These are phyloP conservation scores for Ogataea thermomethanolica DNA, from an alignment of 805 yeast genomes.

Conservation along the genomic window DNA sequence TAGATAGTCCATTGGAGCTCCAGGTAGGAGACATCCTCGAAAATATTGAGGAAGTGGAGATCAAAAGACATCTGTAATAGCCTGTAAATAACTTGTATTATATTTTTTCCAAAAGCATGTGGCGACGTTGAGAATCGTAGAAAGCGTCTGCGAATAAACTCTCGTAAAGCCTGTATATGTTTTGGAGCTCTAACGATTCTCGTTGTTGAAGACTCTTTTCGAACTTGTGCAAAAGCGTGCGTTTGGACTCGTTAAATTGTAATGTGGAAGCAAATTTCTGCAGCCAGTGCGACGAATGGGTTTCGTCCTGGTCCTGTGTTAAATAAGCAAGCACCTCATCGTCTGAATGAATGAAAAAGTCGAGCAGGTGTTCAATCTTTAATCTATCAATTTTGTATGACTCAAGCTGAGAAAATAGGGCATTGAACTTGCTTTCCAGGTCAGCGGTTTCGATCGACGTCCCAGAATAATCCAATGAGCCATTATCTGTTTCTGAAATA, in stretches of 20 bases:
- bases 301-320: background rate
- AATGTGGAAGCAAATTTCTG: conserved; percentile 11
- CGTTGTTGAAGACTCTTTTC: background rate
- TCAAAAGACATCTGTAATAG: conserved; percentile 47
- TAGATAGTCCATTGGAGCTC: conserved; percentile 39
- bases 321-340: conserved; percentile 7
- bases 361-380: conserved; percentile 13
- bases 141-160: conserved; percentile 7
- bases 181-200: background rate
- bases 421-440: background rate
- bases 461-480: no score
- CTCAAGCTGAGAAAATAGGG: conserved; percentile 4
- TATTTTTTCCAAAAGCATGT: background rate
- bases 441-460: background rate
- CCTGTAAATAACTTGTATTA: conserved; percentile 13
- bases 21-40: conserved; percentile 70
- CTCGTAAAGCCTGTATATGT: conserved; percentile 5
- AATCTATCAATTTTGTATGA: conserved; percentile 20
- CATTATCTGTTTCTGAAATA: no score
- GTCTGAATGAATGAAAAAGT: conserved; percentile 12
- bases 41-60: conserved; percentile 61
- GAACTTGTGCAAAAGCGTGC: conserved; percentile 16
- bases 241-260: conserved; percentile 25
- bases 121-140: conserved; percentile 18
- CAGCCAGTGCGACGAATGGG: conserved; percentile 14